Evolutionary conservation across 495 filamentous ascomycete genomes (phyloP).

Genomic region (Penicillium arizonense): DNA sequence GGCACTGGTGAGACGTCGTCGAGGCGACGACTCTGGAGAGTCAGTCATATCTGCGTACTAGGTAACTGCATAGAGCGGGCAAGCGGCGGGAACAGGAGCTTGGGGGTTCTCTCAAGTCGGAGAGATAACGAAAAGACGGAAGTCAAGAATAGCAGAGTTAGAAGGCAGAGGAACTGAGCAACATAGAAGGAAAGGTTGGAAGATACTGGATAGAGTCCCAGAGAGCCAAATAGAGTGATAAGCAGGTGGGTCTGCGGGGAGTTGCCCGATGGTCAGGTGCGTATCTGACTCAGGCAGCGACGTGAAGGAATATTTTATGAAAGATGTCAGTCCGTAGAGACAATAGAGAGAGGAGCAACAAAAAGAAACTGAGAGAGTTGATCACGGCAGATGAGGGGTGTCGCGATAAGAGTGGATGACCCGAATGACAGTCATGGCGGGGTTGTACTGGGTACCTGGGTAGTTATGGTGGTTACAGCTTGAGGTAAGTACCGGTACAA

Average conservation of each 20-base stretch:
- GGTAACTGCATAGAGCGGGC: constrained; percentile 8
- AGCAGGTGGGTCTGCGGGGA: constrained; percentile 12
- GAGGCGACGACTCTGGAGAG: constrained; percentile 35
- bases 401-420: constrained; percentile 12
- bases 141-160: constrained; percentile 4
- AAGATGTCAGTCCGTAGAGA: neutral
- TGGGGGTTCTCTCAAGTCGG: neutral
- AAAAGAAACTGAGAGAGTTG: neutral
- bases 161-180: constrained; percentile 1
- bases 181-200: neutral
- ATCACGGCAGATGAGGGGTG: neutral
- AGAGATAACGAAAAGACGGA: neutral
- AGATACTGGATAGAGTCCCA: constrained; percentile 8
- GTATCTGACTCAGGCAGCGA: neutral
- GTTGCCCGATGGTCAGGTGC: constrained; percentile 6
- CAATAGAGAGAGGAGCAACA: neutral
- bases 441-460: constrained; percentile 3
- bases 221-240: constrained; percentile 10
- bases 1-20: constrained; percentile 29
- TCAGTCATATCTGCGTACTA: constrained; percentile 37
- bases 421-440: constrained; percentile 6
- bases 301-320: neutral
- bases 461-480: neutral
- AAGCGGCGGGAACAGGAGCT: constrained; percentile 1
- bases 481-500: too few species aligned